Evolutionary conservation across 352 stramenopile species (phyloP), one percentile per base, ranked within the genome.

Genomic region (Globisporangium spiculum): DNA sequence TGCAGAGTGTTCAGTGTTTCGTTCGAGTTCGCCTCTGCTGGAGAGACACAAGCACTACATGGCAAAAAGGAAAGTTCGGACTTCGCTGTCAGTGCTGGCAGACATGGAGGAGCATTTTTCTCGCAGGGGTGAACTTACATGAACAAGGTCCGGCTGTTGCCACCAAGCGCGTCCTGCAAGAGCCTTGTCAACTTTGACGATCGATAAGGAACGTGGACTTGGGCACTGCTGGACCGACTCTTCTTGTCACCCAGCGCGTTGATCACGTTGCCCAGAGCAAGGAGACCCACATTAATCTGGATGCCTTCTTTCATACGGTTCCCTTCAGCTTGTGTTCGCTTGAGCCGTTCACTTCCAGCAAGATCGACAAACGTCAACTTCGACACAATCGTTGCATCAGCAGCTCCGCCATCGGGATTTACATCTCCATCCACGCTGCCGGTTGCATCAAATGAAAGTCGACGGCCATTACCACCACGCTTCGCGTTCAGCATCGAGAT

Each of bases 341-440:
- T 96, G 1, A 96, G 63, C n/a, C 89, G 74, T 60, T 96, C 89
- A 48, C 89, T 96, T 14, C 89, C 89, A 34, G 89, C 89, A 10
- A 96, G 75, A 74, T 96, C 89, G 18, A 96, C 89, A 63, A 96
- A 96, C 1, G 89, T 96, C 16, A 96, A 76, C 60, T 95, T 96
- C 3, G 89, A 94, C 9, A 92, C 76, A 44, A 88, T 66, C 1
- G 68, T 86, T 7, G 71, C 68, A 73, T 89, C 67, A 66, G 74
- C 50, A 66, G 76, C 58, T 41, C 69, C 55, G 54, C 70, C 62
- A n/a, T 62, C 67, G 16, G 61, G 63, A 63, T 14, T 52, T 12
- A 38, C 18, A 41, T 71, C 65, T 30, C 61, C 60, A 57, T 68
- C 56, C 10, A 53, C 41, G 5, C 34, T 48, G 10, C 48, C 26